A percentile compares a stretch with the other conserved stretches of the same genome.
phyloP scores from a whole-genome alignment of 2,329 filamentous ascomycete species.

The Fusarium haematococcum region DNA sequence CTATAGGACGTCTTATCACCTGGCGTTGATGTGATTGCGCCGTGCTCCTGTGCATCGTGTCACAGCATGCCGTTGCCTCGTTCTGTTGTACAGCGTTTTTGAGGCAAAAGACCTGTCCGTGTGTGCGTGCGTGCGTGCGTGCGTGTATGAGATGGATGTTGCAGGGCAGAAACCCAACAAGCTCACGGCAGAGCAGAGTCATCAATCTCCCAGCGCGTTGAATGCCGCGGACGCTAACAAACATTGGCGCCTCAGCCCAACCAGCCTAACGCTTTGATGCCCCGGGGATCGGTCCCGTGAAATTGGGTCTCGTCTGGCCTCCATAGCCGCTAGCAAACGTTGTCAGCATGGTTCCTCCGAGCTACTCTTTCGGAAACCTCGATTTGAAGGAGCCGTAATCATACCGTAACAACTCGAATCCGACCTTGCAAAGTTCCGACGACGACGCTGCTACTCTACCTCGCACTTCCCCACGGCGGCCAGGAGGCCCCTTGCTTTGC shows the following conservation, averaged over 20 bases:
- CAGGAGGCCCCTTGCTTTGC: constrained; percentile 33
- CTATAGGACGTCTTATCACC: neutral
- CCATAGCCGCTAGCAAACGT: neutral
- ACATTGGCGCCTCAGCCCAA: constrained; percentile 21
- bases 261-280: constrained; percentile 24
- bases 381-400: neutral
- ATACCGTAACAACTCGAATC: neutral
- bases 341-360: neutral
- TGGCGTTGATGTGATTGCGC: neutral
- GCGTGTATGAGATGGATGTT: neutral
- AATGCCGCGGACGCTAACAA: constrained; percentile 32
- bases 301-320: constrained; percentile 21
- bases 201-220: constrained; percentile 17
- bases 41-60: constrained; percentile 4
- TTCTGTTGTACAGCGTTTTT: neutral
- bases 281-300: constrained; percentile 30
- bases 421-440: constrained; percentile 5
- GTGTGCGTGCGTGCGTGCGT: neutral
- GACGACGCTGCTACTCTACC: constrained; percentile 19
- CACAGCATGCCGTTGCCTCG: constrained; percentile 17
- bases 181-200: neutral
- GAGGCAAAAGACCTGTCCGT: neutral
- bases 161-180: neutral
- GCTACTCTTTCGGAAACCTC: constrained; percentile 10
- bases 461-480: constrained; percentile 37